Conservation (phyloP, 2,329 filamentous ascomycete genomes). For the Claviceps digitariae region DNA sequence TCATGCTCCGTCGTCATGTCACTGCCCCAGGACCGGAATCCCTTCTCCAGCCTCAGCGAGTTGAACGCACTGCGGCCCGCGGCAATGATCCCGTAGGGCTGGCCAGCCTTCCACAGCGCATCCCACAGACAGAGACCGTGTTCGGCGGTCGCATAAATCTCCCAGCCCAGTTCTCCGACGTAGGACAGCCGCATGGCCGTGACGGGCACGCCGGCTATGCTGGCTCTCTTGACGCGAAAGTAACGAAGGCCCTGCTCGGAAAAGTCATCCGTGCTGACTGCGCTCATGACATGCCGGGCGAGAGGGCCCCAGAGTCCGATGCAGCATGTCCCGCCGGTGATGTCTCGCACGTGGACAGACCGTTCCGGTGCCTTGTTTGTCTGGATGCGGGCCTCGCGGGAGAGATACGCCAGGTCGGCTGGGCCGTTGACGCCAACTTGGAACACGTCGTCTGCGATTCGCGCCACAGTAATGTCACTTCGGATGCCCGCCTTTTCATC, state of each 20-base stretch:
- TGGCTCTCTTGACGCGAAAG: constrained; percentile 33
- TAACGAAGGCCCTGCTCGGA: constrained; percentile 32
- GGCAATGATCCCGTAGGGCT: constrained; percentile 40
- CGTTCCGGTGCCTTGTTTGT: constrained; percentile 23
- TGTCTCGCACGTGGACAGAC: constrained; percentile 40
- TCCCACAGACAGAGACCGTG: constrained; percentile 47
- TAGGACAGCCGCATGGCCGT: constrained; percentile 42
- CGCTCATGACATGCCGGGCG: constrained; percentile 34
- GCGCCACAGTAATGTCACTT: constrained; percentile 43
- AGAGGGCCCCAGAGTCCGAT: constrained; percentile 50
- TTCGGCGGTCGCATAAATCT: constrained; percentile 47
- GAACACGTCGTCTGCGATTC: constrained; percentile 34
- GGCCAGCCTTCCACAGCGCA: constrained; percentile 38
- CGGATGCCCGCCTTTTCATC: constrained; percentile 38
- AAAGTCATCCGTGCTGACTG: constrained; percentile 32
- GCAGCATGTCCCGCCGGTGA: constrained; percentile 46
- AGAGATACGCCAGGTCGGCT: constrained; percentile 39
- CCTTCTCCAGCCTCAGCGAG: constrained; percentile 44
- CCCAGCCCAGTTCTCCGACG: constrained; percentile 49
- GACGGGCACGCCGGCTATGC: constrained; percentile 42
- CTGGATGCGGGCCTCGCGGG: constrained; percentile 37
- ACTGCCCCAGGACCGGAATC: constrained; percentile 40
- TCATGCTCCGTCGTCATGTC: constrained; percentile 50
- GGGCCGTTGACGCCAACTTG: constrained; percentile 44
- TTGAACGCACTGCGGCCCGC: constrained; percentile 46